Conservation (phyloP, 1,284 basidiomycete genomes). For the Fomitopsis schrenkii region DNA sequence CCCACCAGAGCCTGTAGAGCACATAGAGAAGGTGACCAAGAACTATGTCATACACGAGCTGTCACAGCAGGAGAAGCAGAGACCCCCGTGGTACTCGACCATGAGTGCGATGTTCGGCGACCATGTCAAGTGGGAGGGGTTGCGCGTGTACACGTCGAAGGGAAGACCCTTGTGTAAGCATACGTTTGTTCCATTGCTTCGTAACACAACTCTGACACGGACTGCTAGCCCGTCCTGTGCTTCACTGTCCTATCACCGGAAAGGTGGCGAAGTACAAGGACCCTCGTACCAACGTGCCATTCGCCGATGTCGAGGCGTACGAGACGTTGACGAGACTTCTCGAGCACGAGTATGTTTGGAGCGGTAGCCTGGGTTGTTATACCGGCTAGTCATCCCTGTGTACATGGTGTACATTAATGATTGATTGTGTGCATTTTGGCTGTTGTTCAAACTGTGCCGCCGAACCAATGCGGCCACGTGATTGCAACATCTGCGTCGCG, state of each 20-base stretch:
- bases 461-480: not conserved
- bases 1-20: slow-evolving; percentile 24
- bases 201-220: slow-evolving; percentile 2
- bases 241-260: slow-evolving; percentile 63
- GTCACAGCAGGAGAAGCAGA: slow-evolving; percentile 40
- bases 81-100: slow-evolving; percentile 64
- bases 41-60: slow-evolving; percentile 66
- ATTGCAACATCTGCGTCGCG: not conserved
- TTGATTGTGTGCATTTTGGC: not conserved
- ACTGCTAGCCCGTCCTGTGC: slow-evolving; percentile 52
- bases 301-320: slow-evolving; percentile 67
- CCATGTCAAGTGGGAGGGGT: slow-evolving; percentile 65
- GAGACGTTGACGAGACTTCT: slow-evolving; percentile 54
- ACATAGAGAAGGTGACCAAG: slow-evolving; percentile 46
- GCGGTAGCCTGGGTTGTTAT: slow-evolving; percentile 53
- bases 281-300: slow-evolving; percentile 74
- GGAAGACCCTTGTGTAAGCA: slow-evolving; percentile 54
- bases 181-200: not conserved
- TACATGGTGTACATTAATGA: not conserved
- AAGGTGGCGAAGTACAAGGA: slow-evolving; percentile 66
- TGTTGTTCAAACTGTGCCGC: not conserved
- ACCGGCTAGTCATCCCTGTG: not conserved
- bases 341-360: slow-evolving; percentile 66
- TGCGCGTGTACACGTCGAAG: slow-evolving; percentile 59
- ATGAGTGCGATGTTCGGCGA: slow-evolving; percentile 78